Evolutionary conservation across 192 early-diverging fungal genomes (phyloP), one percentile per base, ranked within the genome.

Genomic region (Gryganskiella cystojenkinii): DNA sequence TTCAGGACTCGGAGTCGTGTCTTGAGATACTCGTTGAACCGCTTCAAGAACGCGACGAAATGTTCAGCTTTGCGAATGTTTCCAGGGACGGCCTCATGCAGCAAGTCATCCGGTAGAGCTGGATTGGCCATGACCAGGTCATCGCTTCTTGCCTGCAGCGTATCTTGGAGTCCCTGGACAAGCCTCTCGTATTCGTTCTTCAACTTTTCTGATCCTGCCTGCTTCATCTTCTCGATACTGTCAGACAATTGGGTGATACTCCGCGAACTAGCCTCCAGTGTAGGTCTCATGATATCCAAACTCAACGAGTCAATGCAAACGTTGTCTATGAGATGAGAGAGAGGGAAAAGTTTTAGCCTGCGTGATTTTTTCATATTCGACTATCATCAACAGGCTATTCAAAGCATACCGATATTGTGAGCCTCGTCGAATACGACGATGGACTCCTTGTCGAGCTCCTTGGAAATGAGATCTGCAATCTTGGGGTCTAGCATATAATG

Each of bases 351-450:
- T n/a, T n/a, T n/a, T n/a, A n/a, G n/a, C n/a, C n/a, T n/a, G n/a
- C n/a, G n/a, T n/a, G n/a, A n/a, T n/a, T n/a, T n/a, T 5, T 40
- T 13, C 37, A 13, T 13, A 51, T 65, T 1, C 40, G 19, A 35
- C 68, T 42, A 22, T 28, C 28, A 9, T 13, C 13, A 40, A 40
- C 13, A 40, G 37, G 7, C 5, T 40, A 5, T 40, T 35, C 17
- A 9, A 37, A 7, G 9, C 43, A 15, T 81, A 95, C 93, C 98
- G 63, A 99, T 99, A 73, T 99, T 99, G 85, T 99, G 97, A 1
- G 98, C 98, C 78, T 99, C 98, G 82, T 99, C 98, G 84, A 99
- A 99, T 0, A 99, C 93, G n/a, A 99, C 92, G 54, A 99, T 99
- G 40, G 92, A 91, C 52, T 99, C 94, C 79, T 92, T 94, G 35